Evolutionary conservation across 768 basidiomycete genomes (phyloP).

Genomic region (Lentinula boryana): DNA sequence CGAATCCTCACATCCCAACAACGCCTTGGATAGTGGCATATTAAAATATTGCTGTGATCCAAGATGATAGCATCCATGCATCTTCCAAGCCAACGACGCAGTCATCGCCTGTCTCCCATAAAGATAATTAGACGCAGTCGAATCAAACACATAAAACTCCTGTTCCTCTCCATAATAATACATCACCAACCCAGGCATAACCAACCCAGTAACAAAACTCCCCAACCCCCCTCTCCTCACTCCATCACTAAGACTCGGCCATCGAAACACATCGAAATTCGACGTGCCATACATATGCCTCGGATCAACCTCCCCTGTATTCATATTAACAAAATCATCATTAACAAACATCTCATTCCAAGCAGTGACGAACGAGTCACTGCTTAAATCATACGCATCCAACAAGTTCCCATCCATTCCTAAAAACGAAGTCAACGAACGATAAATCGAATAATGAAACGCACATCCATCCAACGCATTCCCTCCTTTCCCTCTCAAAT

Average conservation of each 20-base stretch:
- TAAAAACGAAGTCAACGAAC: slow-evolving; percentile 76
- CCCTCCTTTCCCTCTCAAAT: slow-evolving; percentile 62
- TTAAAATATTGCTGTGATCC: slow-evolving; percentile 94
- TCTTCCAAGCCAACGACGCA: slow-evolving; percentile 79
- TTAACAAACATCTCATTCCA: slow-evolving; percentile 91
- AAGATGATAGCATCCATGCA: slow-evolving; percentile 87
- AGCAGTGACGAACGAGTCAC: slow-evolving; percentile 71
- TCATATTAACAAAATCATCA: slow-evolving; percentile 80
- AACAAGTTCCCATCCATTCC: slow-evolving; percentile 95
- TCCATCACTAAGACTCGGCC: slow-evolving; percentile 86
- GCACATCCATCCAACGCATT: slow-evolving; percentile 74
- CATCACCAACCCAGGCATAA: slow-evolving; percentile 89
- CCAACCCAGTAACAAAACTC: slow-evolving; percentile 69
- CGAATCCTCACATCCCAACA: slow-evolving; percentile 82
- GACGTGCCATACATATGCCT: slow-evolving; percentile 86
- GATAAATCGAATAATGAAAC: slow-evolving; percentile 94
- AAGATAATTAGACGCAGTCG: slow-evolving; percentile 87
- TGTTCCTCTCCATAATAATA: slow-evolving; percentile 92
- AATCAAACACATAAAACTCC: slow-evolving; percentile 81
- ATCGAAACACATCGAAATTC: slow-evolving; percentile 94
- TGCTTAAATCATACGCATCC: slow-evolving; percentile 79
- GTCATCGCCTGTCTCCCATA: slow-evolving; percentile 95
- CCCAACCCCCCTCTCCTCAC: slow-evolving; percentile 70
- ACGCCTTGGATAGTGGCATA: slow-evolving; percentile 74
- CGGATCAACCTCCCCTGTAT: slow-evolving; percentile 65